phyloP scores from a whole-genome alignment of 106 monocot species.

The Dendrobium chrysotoxum region DNA sequence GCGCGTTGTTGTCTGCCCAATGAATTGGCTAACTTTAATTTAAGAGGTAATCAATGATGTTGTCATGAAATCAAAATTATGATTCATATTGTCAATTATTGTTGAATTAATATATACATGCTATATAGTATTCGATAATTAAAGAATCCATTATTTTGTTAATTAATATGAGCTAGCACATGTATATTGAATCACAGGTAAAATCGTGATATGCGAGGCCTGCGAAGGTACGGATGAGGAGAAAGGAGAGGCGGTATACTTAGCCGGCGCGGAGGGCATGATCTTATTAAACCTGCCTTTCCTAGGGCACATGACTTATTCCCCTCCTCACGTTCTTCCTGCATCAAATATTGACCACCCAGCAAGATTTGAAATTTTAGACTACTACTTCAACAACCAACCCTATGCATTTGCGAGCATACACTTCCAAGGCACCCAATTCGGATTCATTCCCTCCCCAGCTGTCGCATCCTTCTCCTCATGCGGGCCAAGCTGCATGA shows the following conservation, averaged over 20 bases:
- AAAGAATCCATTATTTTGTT: no score
- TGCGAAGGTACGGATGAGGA: not conserved
- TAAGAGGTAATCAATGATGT: conserved; percentile 1
- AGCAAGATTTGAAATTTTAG: not conserved
- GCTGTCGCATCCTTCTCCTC: conserved; percentile 12
- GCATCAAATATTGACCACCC: not conserved
- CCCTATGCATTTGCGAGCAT: not conserved
- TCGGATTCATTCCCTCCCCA: conserved; percentile 6
- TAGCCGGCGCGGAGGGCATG: not conserved
- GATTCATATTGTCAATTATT: no score
- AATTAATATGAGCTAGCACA: no score
- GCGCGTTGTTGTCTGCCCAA: not conserved
- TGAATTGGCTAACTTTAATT: not conserved
- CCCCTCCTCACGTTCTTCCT: not conserved
- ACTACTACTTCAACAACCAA: not conserved
- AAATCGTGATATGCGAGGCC: conserved; percentile 1
- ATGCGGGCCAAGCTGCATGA: conserved; percentile 4
- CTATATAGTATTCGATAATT: no score
- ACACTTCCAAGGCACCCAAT: not conserved
- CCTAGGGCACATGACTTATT: not conserved
- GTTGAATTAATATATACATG: no score
- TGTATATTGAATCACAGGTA: not conserved
- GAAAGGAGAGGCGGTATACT: not conserved
- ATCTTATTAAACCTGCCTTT: not conserved
- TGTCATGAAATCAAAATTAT: no score